phyloP scores from a whole-genome alignment of 352 stramenopile genomes.

The Phytopythium mirpurense region DNA sequence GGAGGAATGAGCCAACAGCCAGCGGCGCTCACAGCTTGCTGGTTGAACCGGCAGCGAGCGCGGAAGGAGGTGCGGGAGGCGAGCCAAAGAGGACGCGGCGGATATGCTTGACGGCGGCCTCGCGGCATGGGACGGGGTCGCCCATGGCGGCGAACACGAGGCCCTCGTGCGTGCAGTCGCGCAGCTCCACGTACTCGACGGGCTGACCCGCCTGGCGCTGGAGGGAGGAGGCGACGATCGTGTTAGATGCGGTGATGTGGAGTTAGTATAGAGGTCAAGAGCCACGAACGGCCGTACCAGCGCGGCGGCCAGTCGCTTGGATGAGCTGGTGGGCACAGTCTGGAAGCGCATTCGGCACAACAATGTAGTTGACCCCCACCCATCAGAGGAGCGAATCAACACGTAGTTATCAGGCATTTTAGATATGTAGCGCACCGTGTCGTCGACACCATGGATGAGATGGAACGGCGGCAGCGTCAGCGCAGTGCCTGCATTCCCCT shows the following conservation, averaged over 20 bases:
- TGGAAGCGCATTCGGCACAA: no score
- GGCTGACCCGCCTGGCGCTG: slow-evolving; percentile 37
- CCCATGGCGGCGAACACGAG: slow-evolving; percentile 69
- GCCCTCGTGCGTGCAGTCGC: slow-evolving; percentile 55
- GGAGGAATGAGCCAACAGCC: not conserved
- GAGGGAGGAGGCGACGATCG: not conserved
- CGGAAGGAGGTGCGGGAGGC: not conserved
- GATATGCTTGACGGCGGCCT: slow-evolving; percentile 30
- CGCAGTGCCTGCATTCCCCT: not conserved
- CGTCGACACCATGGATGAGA: slow-evolving; percentile 51
- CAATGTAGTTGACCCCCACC: no score
- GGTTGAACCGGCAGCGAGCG: not conserved
- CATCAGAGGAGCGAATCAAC: no score
- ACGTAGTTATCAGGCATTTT: no score
- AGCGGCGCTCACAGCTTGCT: slow-evolving; percentile 4
- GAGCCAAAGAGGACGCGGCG: slow-evolving; percentile 28
- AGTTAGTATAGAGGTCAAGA: not conserved
- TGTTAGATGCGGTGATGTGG: not conserved
- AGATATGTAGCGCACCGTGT: no score
- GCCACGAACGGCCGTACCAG: slow-evolving; percentile 29
- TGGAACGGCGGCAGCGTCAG: slow-evolving; percentile 37
- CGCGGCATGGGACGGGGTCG: slow-evolving; percentile 40
- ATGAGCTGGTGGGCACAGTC: slow-evolving; percentile 33
- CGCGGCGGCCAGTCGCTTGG: slow-evolving; percentile 37
- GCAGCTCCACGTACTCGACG: slow-evolving; percentile 36